Evolutionary conservation across 2,329 filamentous ascomycete genomes (phyloP), one percentile per base, ranked within the genome.

Genomic region (Blastomyces parvus): DNA sequence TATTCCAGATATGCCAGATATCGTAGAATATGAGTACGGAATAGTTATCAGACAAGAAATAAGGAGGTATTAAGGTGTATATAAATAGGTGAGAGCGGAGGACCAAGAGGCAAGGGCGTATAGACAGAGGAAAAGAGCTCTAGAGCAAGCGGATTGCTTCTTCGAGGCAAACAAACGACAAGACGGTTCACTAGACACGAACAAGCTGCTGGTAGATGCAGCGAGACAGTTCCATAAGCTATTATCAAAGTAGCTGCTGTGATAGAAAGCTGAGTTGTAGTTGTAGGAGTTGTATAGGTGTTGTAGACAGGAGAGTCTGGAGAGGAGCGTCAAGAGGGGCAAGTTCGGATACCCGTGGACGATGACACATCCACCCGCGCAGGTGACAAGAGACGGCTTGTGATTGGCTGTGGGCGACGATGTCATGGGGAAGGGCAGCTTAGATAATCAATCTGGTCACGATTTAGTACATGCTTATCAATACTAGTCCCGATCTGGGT

Each of bases 1-100:
- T 58, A 30, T 58, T 36, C 55, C 36, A 58, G 55, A 58, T 58
- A 58, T 58, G 48, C 48, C 48, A 52, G 48, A 30, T 52, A 52
- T 30, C 55, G 36, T 14, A 14, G 55, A 25, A 42, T 27, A 58
- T 42, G 11, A 6, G 3, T 2, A 36, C 19, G 42, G n/a, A 14
- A 42, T 58, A 42, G 55, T 13, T 40, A 13, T 17, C 17, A 17
- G 22, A 17, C n/a, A 13, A 57, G n/a, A 36, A 40, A 2, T 14
- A 13, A 19, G 8, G 55, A 42, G 55, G 36, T 25, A 36, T n/a
- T 27, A 36, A 42, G 11, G 14, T 58, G 11, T 40, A 27, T 27
- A 36, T 17, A 42, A 36, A 36, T 11, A 58, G 36, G 11, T 27
- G n/a, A 40, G 33, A 27, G 53, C 6, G n/a, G 36, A 7, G 36